These are phyloP conservation scores for Pyrenula aspistea DNA, from an alignment of 495 filamentous ascomycete genomes.

Conservation along the genomic window DNA sequence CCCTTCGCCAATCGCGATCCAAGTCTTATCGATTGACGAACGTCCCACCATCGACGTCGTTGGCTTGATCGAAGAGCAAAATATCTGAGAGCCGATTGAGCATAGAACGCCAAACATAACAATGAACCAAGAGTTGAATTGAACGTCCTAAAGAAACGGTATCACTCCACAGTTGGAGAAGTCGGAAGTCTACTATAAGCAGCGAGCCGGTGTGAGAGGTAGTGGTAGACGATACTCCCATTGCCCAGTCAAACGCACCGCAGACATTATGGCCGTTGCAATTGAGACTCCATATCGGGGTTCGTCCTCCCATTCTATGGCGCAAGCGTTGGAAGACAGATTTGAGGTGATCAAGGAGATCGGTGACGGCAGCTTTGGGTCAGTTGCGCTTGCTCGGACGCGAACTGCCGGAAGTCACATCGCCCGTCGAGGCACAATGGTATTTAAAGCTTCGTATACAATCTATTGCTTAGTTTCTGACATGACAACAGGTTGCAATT, in stretches of 20 bases:
- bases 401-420: conserved; percentile 79
- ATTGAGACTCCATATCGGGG: conserved; percentile 42
- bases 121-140: too few species aligned
- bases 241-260: too few species aligned
- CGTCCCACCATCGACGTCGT: not conserved
- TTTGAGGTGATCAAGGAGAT: conserved; percentile 98
- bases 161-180: too few species aligned
- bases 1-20: not conserved
- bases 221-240: too few species aligned
- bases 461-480: conserved; percentile 14
- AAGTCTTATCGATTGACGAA: not conserved
- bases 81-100: too few species aligned
- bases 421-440: conserved; percentile 83
- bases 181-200: too few species aligned
- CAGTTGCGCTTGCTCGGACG: conserved; percentile 82
- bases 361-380: conserved; percentile 97
- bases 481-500: conserved; percentile 70
- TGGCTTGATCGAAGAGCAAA: not conserved
- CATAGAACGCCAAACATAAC: too few species aligned
- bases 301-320: conserved; percentile 19
- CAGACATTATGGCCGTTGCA: conserved; percentile 66
- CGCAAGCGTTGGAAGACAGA: conserved; percentile 58
- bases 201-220: too few species aligned
- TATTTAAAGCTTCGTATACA: too few species aligned
- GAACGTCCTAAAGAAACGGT: too few species aligned